Evolutionary conservation across 1,139 yeast genomes (phyloP).

Genomic region (Pichia sp.): DNA sequence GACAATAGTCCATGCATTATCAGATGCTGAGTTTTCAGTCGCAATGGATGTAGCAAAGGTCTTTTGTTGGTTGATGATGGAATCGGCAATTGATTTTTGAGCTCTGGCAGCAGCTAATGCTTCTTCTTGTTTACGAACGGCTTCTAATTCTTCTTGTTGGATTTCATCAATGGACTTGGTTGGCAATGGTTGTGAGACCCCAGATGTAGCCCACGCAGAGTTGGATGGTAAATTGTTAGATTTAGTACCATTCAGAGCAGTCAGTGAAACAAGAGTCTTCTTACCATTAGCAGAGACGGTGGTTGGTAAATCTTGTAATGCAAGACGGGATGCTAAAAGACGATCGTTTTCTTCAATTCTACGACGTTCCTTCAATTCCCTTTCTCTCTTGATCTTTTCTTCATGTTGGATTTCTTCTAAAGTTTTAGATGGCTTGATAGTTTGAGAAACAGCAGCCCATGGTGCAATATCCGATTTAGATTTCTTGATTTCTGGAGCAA

Average conservation of each 20-base stretch:
- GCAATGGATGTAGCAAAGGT: conserved; percentile 37
- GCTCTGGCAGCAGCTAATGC: conserved; percentile 18
- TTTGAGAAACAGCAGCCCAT: conserved; percentile 44
- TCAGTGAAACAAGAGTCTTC: conserved; percentile 12
- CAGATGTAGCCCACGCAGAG: conserved; percentile 50
- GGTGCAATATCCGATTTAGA: conserved; percentile 45
- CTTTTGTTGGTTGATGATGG: conserved; percentile 22
- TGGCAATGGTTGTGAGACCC: conserved; percentile 17
- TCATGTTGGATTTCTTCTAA: conserved; percentile 69
- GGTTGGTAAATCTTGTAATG: conserved; percentile 22
- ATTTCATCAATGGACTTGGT: conserved; percentile 30
- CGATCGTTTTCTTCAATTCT: conserved; percentile 25
- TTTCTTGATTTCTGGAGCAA: neutral
- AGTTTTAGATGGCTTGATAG: conserved; percentile 48
- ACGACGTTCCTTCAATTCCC: conserved; percentile 28
- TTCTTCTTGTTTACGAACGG: conserved; percentile 22
- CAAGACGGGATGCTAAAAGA: conserved; percentile 32
- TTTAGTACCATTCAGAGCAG: conserved; percentile 2
- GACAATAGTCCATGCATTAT: conserved; percentile 48
- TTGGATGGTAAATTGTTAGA: conserved; percentile 3
- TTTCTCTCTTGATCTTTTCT: conserved; percentile 51
- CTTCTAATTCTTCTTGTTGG: conserved; percentile 29
- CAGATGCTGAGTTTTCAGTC: conserved; percentile 24
- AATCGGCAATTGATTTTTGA: conserved; percentile 18
- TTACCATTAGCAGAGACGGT: conserved; percentile 14